Percentiles rank a stretch among this genome's conserved stretches.
Evolutionary conservation across 2,329 filamentous ascomycete genomes (phyloP).

Genomic region (Fusarium protoensiforme): DNA sequence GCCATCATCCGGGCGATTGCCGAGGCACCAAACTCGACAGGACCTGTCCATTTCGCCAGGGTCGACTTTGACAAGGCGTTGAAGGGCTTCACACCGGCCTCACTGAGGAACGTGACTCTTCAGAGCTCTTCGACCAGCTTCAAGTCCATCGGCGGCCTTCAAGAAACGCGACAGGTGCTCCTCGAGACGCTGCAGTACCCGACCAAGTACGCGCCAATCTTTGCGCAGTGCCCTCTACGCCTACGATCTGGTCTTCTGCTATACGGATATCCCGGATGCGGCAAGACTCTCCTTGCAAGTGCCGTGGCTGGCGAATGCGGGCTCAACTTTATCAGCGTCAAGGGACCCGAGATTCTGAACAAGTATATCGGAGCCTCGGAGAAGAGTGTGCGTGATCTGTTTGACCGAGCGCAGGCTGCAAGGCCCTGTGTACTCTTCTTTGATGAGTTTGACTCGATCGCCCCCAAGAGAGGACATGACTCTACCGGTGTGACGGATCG

Average conservation of each 20-base stretch:
- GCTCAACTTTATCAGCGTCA: slow-evolving; percentile 98
- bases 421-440: slow-evolving; percentile 97
- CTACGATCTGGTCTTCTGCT: slow-evolving; percentile 91
- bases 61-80: slow-evolving; percentile 86
- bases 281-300: slow-evolving; percentile 94
- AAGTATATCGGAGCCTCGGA: slow-evolving; percentile 99
- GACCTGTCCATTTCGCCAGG: slow-evolving; percentile 71
- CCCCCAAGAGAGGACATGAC: slow-evolving; percentile 96
- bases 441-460: slow-evolving; percentile 98
- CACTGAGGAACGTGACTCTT: slow-evolving; percentile 91
- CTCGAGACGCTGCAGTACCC: slow-evolving; percentile 97
- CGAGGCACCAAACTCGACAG: slow-evolving; percentile 58
- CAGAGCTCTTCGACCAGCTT: slow-evolving; percentile 95
- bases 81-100: slow-evolving; percentile 93
- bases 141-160: slow-evolving; percentile 88
- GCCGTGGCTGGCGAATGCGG: slow-evolving; percentile 98
- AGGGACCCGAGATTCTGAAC: slow-evolving; percentile 97
- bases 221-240: slow-evolving; percentile 94
- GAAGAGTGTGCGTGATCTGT: slow-evolving; percentile 94
- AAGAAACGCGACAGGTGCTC: slow-evolving; percentile 87
- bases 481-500: slow-evolving; percentile 98
- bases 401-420: slow-evolving; percentile 90
- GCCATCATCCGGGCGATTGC: slow-evolving; percentile 86
- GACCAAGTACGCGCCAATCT: slow-evolving; percentile 97
- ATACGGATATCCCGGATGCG: slow-evolving; percentile 95